These are phyloP conservation scores for Plasmodium sp. DNA, from an alignment of 169 alveolate genomes.

Conservation along the genomic window DNA sequence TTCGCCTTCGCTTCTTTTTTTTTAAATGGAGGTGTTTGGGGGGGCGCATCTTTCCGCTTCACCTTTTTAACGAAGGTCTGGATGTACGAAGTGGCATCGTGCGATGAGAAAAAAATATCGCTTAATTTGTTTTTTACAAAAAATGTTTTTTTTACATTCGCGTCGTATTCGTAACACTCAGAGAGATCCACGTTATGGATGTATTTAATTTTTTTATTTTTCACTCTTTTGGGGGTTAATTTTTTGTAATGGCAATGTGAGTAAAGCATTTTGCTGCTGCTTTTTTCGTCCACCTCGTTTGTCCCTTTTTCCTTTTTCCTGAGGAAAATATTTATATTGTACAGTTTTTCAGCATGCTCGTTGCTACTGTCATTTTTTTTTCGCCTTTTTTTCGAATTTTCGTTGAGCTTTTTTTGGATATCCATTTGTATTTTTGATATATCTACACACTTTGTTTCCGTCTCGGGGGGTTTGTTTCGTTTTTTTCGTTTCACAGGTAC, in stretches of 20 bases:
- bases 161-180: conserved; percentile 41
- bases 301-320: conserved; percentile 7
- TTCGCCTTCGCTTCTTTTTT: background rate
- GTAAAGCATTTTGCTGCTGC: background rate
- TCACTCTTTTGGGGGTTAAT: conserved; percentile 17
- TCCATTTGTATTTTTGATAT: background rate
- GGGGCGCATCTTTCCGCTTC: background rate
- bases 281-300: background rate
- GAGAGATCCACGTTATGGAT: conserved; percentile 30
- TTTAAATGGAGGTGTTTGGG: background rate
- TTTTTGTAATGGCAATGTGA: conserved; percentile 8
- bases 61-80: conserved; percentile 34
- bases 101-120: conserved; percentile 17
- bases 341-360: background rate
- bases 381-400: background rate
- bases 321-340: background rate
- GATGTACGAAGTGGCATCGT: conserved; percentile 15
- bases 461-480: background rate
- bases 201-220: conserved; percentile 68
- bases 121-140: conserved; percentile 51
- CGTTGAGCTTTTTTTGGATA: background rate
- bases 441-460: background rate
- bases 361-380: background rate
- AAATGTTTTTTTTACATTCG: conserved; percentile 17
- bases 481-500: conserved; percentile 31